Evolutionary conservation across 2,329 filamentous ascomycete genomes (phyloP), one percentile per base, ranked within the genome.

Genomic region (Penicillium hesseltinei): DNA sequence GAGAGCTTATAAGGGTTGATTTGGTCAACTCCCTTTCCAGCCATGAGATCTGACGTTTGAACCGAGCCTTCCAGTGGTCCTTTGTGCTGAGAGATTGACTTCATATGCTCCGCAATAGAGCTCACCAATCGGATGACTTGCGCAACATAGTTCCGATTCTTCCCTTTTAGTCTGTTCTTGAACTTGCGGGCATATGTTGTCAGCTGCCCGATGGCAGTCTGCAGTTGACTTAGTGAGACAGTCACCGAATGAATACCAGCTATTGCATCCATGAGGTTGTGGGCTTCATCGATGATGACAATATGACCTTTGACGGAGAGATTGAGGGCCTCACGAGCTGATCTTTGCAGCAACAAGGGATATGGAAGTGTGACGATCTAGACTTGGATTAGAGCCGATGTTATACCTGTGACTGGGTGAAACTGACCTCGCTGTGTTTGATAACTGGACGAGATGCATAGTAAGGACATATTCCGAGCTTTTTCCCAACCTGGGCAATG

Each of bases 251-350:
- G 87, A 35, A 96, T 94, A 45, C 87, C 88, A 17, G 91, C 85
- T 45, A 99, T 91, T 0, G 93, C 92, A 72, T 97, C 92, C 88
- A 97, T 96, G 51, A 99, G 84, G 69, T 99, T 99, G 72, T 99
- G 94, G 0, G 94, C 94, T 78, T 99, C 94, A 65, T 99, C 94
- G 47, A 99, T 90, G 27, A 99, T 89, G n/a, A 99, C 87, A 0
- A 99, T 81, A 68, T 96, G 94, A 5, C 87, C 86, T 66, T 95
- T 92, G 9, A 99, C 76, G 25, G 89, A 93, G 43, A 99, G 86
- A 0, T 89, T 88, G 0, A 99, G 81, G 0, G 94, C 92, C 59
- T 97, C 92, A 48, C 94, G 82, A 0, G 94, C 92, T 4, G 87
- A 90, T 66, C 88, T 90, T 69, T 97, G 94, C 3, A 99, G 79